Conservation (phyloP, 129 eudicot species). For the Helianthus tuberosus region DNA sequence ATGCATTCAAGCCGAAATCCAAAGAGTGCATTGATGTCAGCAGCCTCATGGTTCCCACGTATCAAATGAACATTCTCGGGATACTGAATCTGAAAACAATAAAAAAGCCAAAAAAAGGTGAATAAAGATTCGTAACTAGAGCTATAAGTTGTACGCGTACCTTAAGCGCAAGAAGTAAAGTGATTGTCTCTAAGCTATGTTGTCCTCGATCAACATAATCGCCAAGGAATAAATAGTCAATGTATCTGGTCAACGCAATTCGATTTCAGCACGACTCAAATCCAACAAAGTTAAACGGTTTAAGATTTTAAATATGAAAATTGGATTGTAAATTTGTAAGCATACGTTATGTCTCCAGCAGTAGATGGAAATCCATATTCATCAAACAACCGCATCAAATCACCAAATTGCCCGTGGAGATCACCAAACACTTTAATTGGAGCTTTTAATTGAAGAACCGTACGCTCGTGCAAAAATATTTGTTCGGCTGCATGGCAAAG, state of each 20-base stretch:
- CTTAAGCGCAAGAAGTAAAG: slow-evolving; percentile 91
- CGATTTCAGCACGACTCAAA: slow-evolving; percentile 13
- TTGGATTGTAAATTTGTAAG: slow-evolving; percentile 21
- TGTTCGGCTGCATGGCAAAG: slow-evolving; percentile 98
- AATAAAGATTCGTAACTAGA: slow-evolving; percentile 4
- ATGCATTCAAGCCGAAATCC: slow-evolving; percentile 99
- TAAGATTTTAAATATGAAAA: slow-evolving; percentile 1
- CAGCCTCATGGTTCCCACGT: slow-evolving; percentile 99
- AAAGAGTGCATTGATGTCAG: slow-evolving; percentile 96
- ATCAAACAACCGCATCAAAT: slow-evolving; percentile 92
- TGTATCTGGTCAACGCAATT: slow-evolving; percentile 49
- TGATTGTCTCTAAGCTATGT: slow-evolving; percentile 97
- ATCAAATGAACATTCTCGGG: slow-evolving; percentile 96
- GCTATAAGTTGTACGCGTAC: slow-evolving; percentile 41
- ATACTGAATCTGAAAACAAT: slow-evolving; percentile 70
- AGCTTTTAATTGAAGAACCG: slow-evolving; percentile 97
- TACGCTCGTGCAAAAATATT: slow-evolving; percentile 90
- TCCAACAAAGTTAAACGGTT: background rate
- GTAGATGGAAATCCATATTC: slow-evolving; percentile 99
- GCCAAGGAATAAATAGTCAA: slow-evolving; percentile 93
- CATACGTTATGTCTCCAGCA: slow-evolving; percentile 95
- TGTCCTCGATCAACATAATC: slow-evolving; percentile 99
- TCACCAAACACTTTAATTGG: slow-evolving; percentile 97
- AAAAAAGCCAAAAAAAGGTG: background rate
- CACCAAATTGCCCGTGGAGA: slow-evolving; percentile 99